Evolutionary conservation across 140 eudicot genomes (phyloP), one percentile per base, ranked within the genome.

Genomic region (Stevia rebaudiana): DNA sequence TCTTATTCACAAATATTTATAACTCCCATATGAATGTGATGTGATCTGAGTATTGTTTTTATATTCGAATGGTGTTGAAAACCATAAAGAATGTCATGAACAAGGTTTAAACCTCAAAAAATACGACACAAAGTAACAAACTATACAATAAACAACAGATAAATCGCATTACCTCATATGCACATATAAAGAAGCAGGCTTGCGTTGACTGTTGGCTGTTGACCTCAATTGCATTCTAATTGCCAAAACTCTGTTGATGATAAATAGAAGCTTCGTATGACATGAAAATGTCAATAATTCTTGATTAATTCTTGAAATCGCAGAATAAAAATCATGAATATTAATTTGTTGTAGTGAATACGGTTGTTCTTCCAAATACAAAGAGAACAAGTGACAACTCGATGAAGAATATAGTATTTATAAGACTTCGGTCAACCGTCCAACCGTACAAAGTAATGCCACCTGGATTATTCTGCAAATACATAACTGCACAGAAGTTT

Each of bases 381-480:
- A 85, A 89, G 28, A 84, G 89, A 58, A 89, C 84, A 15, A 89
- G 65, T 6, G 95, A 80, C 48, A 89, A 70, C 68, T 89, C 84
- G 39, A 89, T 76, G 81, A 81, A 83, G 82, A 89, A 89, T 63
- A 89, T 89, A 1, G 94, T 82, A 82, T 76, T 78, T 65, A 89
- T 83, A 42, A 89, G 77, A 41, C 81, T 74, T 44, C 97, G 83
- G 69, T 89, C 97, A 30, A 81, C 91, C 16, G 91, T 83, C 91
- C 86, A 89, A 15, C 97, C 97, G 37, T 80, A 89, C 58, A 89
- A 64, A 11, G 97, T 89, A 65, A 89, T 78, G 53, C 97, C 97
- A 8, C 97, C 97, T 12, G 97, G 97, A 75, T 89, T 89, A 42
- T 76, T 70, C 82, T 85, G 97, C 86, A 89, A 65, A 74, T 89